phyloP scores from a whole-genome alignment of 2,329 filamentous ascomycete species.

The Tolypocladium tropicale region DNA sequence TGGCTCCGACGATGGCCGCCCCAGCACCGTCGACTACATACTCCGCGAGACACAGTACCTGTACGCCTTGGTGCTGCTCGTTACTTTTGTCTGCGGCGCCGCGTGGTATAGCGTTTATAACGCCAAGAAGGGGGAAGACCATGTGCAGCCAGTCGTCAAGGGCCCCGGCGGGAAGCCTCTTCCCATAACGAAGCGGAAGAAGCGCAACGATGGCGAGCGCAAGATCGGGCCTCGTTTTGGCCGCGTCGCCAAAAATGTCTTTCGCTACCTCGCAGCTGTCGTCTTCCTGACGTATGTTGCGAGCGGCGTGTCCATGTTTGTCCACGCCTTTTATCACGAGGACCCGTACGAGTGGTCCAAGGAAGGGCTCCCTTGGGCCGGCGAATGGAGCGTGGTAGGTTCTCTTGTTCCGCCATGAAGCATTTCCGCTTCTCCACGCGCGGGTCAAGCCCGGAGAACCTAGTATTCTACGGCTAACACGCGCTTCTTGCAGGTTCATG shows the following conservation, averaged over 20 bases:
- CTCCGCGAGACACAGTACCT: constrained; percentile 37
- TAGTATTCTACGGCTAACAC: too few species aligned
- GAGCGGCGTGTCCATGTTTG: constrained; percentile 62
- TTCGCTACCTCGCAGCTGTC: constrained; percentile 63
- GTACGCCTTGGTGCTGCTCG: constrained; percentile 41
- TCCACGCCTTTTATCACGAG: constrained; percentile 53
- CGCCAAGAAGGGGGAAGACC: constrained; percentile 37
- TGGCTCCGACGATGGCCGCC: constrained; percentile 12
- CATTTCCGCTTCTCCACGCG: not conserved
- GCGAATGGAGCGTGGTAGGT: constrained; percentile 65
- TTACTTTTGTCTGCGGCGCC: constrained; percentile 39
- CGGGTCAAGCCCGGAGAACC: too few species aligned
- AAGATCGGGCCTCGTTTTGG: constrained; percentile 46
- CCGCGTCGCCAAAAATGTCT: constrained; percentile 57
- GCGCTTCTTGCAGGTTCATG: constrained; percentile 75
- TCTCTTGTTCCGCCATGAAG: not conserved
- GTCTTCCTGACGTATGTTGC: constrained; percentile 65
- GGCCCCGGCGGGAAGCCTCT: constrained; percentile 88
- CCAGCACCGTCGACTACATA: constrained; percentile 27
- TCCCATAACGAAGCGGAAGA: constrained; percentile 52
- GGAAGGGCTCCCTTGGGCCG: constrained; percentile 57
- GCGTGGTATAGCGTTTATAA: constrained; percentile 43
- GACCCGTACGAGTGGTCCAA: constrained; percentile 26
- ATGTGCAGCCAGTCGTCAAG: constrained; percentile 38
- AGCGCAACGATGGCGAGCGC: constrained; percentile 35